phyloP scores from a whole-genome alignment of 2,329 filamentous ascomycete genomes.

The Zalaria obscura region DNA sequence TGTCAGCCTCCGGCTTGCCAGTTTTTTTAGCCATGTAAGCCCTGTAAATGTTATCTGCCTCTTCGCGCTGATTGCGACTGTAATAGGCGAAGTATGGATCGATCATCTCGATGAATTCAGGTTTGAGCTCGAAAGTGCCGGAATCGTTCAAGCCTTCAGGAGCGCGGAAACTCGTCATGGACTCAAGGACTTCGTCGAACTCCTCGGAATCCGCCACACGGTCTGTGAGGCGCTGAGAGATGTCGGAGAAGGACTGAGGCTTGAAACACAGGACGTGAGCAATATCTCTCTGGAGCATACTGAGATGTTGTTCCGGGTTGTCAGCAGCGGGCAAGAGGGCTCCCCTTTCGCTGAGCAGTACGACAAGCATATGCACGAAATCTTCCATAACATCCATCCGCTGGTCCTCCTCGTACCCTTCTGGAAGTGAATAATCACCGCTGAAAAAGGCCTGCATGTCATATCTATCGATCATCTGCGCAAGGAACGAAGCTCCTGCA shows the following conservation, averaged over 20 bases:
- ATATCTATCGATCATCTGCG: constrained; percentile 83
- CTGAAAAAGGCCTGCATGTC: constrained; percentile 79
- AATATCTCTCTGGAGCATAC: constrained; percentile 71
- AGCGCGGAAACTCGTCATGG: constrained; percentile 77
- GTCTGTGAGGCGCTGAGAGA: constrained; percentile 74
- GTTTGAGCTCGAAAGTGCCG: constrained; percentile 84
- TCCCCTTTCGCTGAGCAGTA: constrained; percentile 77
- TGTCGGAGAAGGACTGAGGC: constrained; percentile 85
- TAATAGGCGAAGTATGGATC: constrained; percentile 96
- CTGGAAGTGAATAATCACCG: constrained; percentile 60
- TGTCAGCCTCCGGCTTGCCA: constrained; percentile 64
- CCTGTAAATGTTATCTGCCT: constrained; percentile 80
- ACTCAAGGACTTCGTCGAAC: constrained; percentile 69
- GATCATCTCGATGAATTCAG: constrained; percentile 71
- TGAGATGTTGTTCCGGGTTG: constrained; percentile 38
- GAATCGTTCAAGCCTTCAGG: constrained; percentile 87
- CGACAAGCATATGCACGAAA: constrained; percentile 84
- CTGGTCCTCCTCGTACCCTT: constrained; percentile 72
- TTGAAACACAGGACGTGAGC: constrained; percentile 93
- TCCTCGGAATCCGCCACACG: constrained; percentile 80
- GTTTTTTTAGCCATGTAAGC: constrained; percentile 78
- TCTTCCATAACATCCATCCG: constrained; percentile 91
- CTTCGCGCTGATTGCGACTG: constrained; percentile 91
- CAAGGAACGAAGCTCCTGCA: constrained; percentile 46
- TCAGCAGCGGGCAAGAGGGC: constrained; percentile 58